These are phyloP conservation scores for Byssoonygena ceratinophila DNA, from an alignment of 2,329 filamentous ascomycete species.

Conservation along the genomic window DNA sequence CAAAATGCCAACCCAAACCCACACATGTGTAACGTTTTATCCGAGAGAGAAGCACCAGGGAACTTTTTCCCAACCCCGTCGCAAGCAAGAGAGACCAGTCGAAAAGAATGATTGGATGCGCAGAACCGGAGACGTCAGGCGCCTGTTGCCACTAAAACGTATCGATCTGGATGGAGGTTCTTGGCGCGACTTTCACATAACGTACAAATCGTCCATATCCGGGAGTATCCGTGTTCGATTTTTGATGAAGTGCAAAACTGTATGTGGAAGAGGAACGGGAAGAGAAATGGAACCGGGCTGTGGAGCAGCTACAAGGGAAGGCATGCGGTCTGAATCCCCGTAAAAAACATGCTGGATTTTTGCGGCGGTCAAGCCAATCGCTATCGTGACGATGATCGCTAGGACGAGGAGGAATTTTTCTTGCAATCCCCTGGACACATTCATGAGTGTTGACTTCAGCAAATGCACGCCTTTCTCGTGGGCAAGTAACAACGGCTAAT, in stretches of 20 bases:
- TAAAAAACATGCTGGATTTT: background rate
- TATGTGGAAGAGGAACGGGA: background rate
- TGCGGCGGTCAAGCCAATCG: background rate
- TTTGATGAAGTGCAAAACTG: background rate
- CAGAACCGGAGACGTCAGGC: constrained; percentile 3
- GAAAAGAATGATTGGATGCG: constrained; percentile 7
- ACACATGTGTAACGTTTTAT: constrained; percentile 9
- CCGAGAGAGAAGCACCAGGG: background rate
- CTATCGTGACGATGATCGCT: background rate
- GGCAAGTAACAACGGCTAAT: background rate
- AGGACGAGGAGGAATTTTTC: constrained; percentile 6
- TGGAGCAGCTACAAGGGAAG: background rate
- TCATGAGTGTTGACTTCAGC: background rate
- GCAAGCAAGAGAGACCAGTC: background rate
- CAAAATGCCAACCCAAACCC: constrained; percentile 1
- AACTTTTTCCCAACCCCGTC: background rate
- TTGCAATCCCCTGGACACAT: constrained; percentile 9
- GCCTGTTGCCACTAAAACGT: constrained; percentile 2
- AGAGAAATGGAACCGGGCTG: background rate
- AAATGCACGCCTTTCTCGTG: background rate
- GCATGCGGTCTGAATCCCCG: background rate
- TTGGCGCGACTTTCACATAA: constrained; percentile 10
- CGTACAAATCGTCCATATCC: constrained; percentile 12
- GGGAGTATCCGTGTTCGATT: constrained; percentile 8
- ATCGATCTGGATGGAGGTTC: constrained; percentile 5